Conservation (phyloP, 208 protist species). For the Wallacemonas sp. region DNA sequence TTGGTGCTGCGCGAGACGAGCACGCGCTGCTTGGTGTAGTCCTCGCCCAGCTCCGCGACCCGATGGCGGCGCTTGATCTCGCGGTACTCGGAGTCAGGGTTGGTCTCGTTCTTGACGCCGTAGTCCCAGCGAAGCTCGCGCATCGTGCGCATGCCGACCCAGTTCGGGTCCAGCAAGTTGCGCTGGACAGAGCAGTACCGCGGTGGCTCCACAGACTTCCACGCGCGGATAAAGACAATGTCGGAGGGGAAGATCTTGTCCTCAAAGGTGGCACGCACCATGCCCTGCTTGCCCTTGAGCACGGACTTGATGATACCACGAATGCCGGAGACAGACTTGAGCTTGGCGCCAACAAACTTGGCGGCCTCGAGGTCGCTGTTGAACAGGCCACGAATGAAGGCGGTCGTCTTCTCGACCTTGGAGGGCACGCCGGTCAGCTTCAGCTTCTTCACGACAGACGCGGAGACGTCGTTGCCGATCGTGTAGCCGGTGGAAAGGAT, state of each 20-base stretch:
- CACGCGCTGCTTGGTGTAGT: slow-evolving; percentile 36
- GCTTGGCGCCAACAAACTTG: slow-evolving; percentile 98
- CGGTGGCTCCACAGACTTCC: slow-evolving; percentile 95
- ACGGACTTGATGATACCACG: slow-evolving; percentile 99
- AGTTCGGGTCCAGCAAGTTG: slow-evolving; percentile 87
- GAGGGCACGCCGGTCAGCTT: slow-evolving; percentile 97
- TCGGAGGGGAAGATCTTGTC: slow-evolving; percentile 98
- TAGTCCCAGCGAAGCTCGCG: slow-evolving; percentile 83
- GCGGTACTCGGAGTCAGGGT: slow-evolving; percentile 77
- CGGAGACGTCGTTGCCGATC: slow-evolving; percentile 94
- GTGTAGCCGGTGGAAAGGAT: slow-evolving; percentile 96
- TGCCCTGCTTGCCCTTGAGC: slow-evolving; percentile 89
- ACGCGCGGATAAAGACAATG: slow-evolving; percentile 99
- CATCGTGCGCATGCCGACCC: slow-evolving; percentile 87
- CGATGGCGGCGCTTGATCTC: slow-evolving; percentile 87
- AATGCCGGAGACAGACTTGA: slow-evolving; percentile 98
- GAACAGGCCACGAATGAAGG: slow-evolving; percentile 98
- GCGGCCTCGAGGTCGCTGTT: slow-evolving; percentile 93
- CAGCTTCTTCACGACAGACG: slow-evolving; percentile 99
- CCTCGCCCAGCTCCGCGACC: slow-evolving; percentile 53
- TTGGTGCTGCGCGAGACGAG: slow-evolving; percentile 83
- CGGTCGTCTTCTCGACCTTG: slow-evolving; percentile 98
- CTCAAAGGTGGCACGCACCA: slow-evolving; percentile 99
- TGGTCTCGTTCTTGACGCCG: slow-evolving; percentile 48
- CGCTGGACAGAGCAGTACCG: slow-evolving; percentile 97